Conservation (phyloP, 495 filamentous ascomycete species). For the Pseudomonodictys pantanalensis region DNA sequence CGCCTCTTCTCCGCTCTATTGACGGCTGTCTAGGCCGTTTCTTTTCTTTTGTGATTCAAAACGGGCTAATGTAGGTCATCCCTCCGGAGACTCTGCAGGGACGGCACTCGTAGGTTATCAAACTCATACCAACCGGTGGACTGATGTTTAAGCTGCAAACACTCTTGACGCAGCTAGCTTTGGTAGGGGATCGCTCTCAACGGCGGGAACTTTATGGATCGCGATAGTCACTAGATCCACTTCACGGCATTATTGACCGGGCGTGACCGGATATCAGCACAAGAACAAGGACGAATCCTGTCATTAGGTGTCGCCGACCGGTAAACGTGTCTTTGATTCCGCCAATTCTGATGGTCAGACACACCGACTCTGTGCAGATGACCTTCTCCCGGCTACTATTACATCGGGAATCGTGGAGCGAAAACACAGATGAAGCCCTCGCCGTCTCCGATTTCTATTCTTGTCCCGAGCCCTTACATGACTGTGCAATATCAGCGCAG, state of each 20-base stretch:
- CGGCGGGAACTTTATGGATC: too few species aligned
- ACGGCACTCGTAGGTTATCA: neutral
- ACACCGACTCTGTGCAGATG: neutral
- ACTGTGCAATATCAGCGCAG: neutral
- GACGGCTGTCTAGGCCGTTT: constrained; percentile 10
- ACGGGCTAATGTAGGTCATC: constrained; percentile 17
- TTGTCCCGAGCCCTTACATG: neutral
- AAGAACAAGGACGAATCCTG: too few species aligned
- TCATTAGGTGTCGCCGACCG: too few species aligned
- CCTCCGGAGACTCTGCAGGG: constrained; percentile 7
- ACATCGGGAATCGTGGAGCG: neutral
- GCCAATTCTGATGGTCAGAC: neutral
- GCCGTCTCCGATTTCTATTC: constrained; percentile 7
- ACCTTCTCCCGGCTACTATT: neutral
- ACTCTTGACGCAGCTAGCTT: too few species aligned
- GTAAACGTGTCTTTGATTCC: too few species aligned
- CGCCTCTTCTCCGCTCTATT: constrained; percentile 17
- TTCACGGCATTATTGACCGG: too few species aligned
- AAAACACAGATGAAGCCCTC: constrained; percentile 17
- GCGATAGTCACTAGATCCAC: too few species aligned
- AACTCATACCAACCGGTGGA: too few species aligned
- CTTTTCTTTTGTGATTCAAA: constrained; percentile 2
- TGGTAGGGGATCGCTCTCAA: too few species aligned
- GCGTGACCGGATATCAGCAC: too few species aligned
- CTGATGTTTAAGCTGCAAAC: too few species aligned